Conservation (phyloP, 805 yeast genomes). For the Monosporozyma servazzii region DNA sequence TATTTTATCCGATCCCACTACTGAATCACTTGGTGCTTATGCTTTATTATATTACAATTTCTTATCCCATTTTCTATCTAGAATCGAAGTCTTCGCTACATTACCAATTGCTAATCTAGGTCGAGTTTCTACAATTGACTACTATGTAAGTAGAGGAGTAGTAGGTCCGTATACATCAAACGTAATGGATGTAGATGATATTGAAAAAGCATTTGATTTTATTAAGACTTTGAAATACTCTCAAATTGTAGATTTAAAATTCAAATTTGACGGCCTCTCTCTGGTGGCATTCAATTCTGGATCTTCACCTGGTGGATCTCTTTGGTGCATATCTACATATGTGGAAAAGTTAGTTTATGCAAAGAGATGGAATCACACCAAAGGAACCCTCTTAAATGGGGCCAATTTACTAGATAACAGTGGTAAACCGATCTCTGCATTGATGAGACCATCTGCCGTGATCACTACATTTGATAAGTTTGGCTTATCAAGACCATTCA, state of each 20-base stretch:
- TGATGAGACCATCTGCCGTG: constrained; percentile 73
- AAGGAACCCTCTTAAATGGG: constrained; percentile 72
- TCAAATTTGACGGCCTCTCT: constrained; percentile 47
- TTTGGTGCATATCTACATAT: constrained; percentile 70
- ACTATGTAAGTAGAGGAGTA: constrained; percentile 62
- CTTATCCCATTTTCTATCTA: constrained; percentile 43
- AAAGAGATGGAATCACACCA: constrained; percentile 90
- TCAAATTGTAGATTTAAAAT: constrained; percentile 60
- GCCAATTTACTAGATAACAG: constrained; percentile 49
- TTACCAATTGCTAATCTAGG: constrained; percentile 86
- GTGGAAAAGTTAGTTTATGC: constrained; percentile 81
- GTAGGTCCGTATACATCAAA: constrained; percentile 61
- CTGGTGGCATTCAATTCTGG: constrained; percentile 87
- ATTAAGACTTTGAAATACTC: constrained; percentile 65
- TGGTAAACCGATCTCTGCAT: constrained; percentile 55
- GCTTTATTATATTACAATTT: constrained; percentile 52
- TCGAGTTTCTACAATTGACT: constrained; percentile 73
- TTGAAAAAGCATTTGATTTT: constrained; percentile 72
- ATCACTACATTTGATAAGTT: constrained; percentile 51
- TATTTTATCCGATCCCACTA: constrained; percentile 78
- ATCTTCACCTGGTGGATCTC: constrained; percentile 85
- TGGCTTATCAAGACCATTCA: constrained; percentile 57
- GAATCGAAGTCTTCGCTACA: constrained; percentile 76
- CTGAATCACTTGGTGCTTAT: constrained; percentile 72
- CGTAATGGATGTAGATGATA: constrained; percentile 54